Evolutionary conservation across 225 moss, liverwort and hornwort genomes (phyloP).

Genomic region (Asterella californica): DNA sequence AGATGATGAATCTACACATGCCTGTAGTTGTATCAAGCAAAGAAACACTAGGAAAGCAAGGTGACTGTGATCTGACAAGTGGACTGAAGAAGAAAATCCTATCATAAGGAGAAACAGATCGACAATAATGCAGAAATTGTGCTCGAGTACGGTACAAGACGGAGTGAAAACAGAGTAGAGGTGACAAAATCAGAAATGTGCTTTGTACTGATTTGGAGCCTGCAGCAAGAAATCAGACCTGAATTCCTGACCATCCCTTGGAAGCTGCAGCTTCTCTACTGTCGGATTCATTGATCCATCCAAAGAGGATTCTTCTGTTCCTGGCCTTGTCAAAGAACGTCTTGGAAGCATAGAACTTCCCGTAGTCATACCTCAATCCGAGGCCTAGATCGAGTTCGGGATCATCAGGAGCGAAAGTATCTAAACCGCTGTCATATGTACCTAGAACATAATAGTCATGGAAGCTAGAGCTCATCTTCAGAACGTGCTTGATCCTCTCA

Average conservation of each 20-base stretch:
- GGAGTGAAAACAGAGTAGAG: too few relatives aligned
- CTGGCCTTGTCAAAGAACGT: conserved; percentile 55
- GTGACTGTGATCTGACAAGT: too few relatives aligned
- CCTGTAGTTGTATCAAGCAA: too few relatives aligned
- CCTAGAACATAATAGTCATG: conserved; percentile 68
- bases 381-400: conserved; percentile 52
- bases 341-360: conserved; percentile 71
- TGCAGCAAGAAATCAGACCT: conserved; percentile 31
- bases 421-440: conserved; percentile 37
- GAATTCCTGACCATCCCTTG: conserved; percentile 72
- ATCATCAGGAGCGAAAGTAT: conserved; percentile 49
- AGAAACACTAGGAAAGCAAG: too few relatives aligned
- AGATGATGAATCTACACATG: too few relatives aligned
- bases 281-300: conserved; percentile 77
- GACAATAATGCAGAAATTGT: too few relatives aligned
- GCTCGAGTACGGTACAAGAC: too few relatives aligned
- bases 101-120: too few relatives aligned
- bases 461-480: conserved; percentile 51
- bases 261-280: conserved; percentile 28
- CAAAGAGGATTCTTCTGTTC: conserved; percentile 57
- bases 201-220: too few relatives aligned
- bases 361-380: conserved; percentile 43
- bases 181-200: too few relatives aligned
- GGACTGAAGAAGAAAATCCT: too few relatives aligned
- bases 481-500: conserved; percentile 50